phyloP scores from a whole-genome alignment of 257 asterid species.

The Gynochthodes officinalis region DNA sequence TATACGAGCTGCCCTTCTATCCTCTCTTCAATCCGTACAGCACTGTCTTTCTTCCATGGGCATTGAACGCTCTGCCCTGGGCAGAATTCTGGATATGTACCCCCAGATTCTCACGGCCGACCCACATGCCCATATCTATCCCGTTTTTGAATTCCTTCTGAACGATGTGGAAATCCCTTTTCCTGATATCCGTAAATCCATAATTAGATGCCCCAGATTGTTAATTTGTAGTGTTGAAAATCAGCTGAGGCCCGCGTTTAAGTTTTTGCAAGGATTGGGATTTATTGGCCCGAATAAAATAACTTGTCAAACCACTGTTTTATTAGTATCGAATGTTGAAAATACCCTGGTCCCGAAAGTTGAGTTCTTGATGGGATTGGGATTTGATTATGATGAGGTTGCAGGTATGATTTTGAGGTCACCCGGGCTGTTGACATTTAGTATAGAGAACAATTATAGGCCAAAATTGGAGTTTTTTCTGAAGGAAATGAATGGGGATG shows the following conservation, averaged over 20 bases:
- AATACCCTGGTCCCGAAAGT: constrained; percentile 61
- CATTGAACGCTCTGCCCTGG: constrained; percentile 47
- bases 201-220: constrained; percentile 68
- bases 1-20: constrained; percentile 59
- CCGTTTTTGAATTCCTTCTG: constrained; percentile 58
- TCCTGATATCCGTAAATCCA: constrained; percentile 44
- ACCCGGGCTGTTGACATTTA: constrained; percentile 80
- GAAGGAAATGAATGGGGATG: constrained; percentile 64
- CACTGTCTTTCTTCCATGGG: constrained; percentile 76
- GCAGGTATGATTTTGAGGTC: constrained; percentile 72
- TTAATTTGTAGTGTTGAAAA: constrained; percentile 46
- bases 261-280: constrained; percentile 56
- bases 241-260: constrained; percentile 61
- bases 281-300: constrained; percentile 49
- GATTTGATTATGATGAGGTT: constrained; percentile 55
- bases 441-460: constrained; percentile 70
- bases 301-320: constrained; percentile 58
- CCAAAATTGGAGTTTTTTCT: constrained; percentile 68
- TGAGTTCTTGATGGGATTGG: constrained; percentile 53
- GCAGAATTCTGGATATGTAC: constrained; percentile 80
- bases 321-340: constrained; percentile 78
- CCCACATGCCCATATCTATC: constrained; percentile 59
- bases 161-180: constrained; percentile 55
- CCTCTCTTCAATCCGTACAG: constrained; percentile 53
- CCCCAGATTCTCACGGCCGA: constrained; percentile 74